Percentiles rank a stretch among this genome's conserved stretches.
Evolutionary conservation across 1,284 basidiomycete species (phyloP).

Genomic region (Tilletiaria anomala): DNA sequence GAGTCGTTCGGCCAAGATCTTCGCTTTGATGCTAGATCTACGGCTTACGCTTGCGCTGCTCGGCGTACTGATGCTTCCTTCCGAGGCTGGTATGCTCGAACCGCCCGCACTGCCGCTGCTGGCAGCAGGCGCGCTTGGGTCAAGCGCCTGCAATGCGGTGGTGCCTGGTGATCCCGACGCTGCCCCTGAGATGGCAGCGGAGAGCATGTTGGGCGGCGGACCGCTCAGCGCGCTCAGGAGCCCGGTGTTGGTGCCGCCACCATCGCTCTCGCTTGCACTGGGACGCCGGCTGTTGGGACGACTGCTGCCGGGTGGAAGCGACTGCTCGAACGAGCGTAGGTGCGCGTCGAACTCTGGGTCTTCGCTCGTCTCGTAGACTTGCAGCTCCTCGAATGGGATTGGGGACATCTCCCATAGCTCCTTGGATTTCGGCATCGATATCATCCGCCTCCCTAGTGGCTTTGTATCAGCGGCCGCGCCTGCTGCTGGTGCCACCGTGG

Average conservation of each 20-base stretch:
- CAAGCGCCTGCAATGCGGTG: conserved; percentile 2
- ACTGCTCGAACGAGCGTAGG: conserved; percentile 1
- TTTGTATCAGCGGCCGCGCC: no score
- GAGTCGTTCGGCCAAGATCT: conserved; percentile 9
- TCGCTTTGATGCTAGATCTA: conserved; percentile 11
- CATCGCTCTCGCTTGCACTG: no score
- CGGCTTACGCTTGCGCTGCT: conserved; percentile 8
- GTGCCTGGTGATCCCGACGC: no score
- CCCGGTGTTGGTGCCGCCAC: conserved; percentile 1
- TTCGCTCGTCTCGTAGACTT: conserved; percentile 27
- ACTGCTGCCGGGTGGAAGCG: neutral
- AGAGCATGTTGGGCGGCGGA: neutral
- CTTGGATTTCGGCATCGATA: neutral
- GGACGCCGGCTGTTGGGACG: no score
- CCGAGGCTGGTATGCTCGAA: conserved; percentile 4
- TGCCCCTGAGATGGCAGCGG: no score
- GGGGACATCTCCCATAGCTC: conserved; percentile 3
- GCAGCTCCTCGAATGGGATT: conserved; percentile 16
- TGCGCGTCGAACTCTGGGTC: conserved; percentile 12
- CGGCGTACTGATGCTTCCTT: conserved; percentile 5
- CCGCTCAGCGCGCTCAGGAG: neutral
- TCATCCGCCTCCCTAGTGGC: no score
- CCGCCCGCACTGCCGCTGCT: conserved; percentile 6
- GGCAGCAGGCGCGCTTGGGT: conserved; percentile 1
- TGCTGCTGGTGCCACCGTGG: neutral